Evolutionary conservation across 768 basidiomycete species (phyloP), one percentile per base, ranked within the genome.

Genomic region (Hygrocybe punicea): DNA sequence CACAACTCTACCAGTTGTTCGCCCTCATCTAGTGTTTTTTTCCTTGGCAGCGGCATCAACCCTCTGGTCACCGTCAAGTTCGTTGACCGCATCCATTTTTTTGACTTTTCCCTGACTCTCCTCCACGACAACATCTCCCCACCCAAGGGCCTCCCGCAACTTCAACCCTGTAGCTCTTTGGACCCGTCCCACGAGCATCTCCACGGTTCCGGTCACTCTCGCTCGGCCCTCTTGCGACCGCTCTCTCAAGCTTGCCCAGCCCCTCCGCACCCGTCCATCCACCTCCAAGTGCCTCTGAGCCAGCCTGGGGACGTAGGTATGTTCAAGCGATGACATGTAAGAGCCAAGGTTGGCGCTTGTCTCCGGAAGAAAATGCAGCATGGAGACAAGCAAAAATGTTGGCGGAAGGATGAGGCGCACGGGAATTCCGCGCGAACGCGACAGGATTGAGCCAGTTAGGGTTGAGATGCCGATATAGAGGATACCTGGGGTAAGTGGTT

Each of bases 401-500:
- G 95, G 89, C 0, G 96, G 96, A 13, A 94, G 79, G 45, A 88
- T 59, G 51, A 88, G 63, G 17, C 96, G 88, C 5, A 84, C 73
- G 33, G 85, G 78, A 53, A 94, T 72, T 52, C 76, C 67, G 60
- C 94, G 85, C 62, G 87, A 89, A 42, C 94, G 87, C 0, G 89
- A 84, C 55, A 98, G 63, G 63, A 98, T 87, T 56, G 93, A 93
- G 1, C 90, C 92, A 3, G 90, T 88, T 48, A 98, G 84, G 13
- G 92, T 85, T 2, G 92, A 85, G 49, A 98, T 81, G 49, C 93
- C 91, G 46, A 91, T 87, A 76, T 96, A 98, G 53, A 98, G 85
- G 4, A 89, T 65, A n/a, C 90, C 92, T 1, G 95, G 95, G 9
- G 87, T 93, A 25, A 97, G 82, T 1, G 86, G 77, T 73, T 98